Evolutionary conservation across 2,329 filamentous ascomycete species (phyloP).

Genomic region (Trichoderma sp.): DNA sequence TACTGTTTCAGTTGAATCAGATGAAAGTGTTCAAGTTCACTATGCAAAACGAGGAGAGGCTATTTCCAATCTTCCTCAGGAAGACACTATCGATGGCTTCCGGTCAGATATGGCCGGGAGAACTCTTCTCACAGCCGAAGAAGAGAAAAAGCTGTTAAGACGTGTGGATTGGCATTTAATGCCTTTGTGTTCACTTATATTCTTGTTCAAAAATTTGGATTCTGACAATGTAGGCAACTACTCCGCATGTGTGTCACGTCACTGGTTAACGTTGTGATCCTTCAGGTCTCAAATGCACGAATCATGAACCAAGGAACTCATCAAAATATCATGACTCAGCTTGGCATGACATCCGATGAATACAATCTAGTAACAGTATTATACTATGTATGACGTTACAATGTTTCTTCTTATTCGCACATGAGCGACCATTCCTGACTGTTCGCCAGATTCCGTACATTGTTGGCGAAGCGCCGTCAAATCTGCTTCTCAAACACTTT

Average conservation of each 20-base stretch:
- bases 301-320: conserved; percentile 44
- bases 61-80: background rate
- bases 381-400: conserved; percentile 37
- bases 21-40: background rate
- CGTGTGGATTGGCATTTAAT: background rate
- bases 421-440: background rate
- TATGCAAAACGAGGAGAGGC: background rate
- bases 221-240: background rate
- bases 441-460: background rate
- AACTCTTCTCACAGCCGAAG: background rate
- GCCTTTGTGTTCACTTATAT: background rate
- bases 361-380: conserved; percentile 40
- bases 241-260: background rate
- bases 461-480: background rate
- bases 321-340: conserved; percentile 42
- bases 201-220: background rate
- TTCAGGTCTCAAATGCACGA: conserved; percentile 39
- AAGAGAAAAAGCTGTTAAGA: background rate
- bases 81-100: background rate
- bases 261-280: background rate
- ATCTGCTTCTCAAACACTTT: background rate
- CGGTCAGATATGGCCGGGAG: background rate
- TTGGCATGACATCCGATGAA: conserved; percentile 40
- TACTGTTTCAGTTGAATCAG: background rate
- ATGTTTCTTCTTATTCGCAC: background rate